Conservation (phyloP, 805 yeast genomes). For the Candida sonorensis region DNA sequence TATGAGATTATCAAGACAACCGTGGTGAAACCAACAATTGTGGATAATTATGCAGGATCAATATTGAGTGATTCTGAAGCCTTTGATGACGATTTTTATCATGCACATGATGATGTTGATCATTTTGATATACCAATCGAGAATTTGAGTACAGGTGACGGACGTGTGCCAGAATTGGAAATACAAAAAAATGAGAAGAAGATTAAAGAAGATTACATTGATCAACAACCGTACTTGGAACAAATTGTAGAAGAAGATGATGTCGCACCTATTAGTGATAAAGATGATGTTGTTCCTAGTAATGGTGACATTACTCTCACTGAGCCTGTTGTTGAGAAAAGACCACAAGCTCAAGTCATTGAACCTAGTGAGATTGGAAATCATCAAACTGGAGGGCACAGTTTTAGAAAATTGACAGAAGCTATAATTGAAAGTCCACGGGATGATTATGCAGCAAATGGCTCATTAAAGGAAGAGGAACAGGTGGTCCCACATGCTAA, state of each 20-base stretch:
- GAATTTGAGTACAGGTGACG: too few species aligned
- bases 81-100: slow-evolving; percentile 15
- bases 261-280: slow-evolving; percentile 8
- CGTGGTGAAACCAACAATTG: slow-evolving; percentile 27
- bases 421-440: slow-evolving; percentile 3
- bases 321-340: background rate
- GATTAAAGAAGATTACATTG: background rate
- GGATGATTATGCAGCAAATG: too few species aligned
- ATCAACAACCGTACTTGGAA: slow-evolving; percentile 12
- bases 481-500: too few species aligned
- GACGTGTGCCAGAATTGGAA: too few species aligned
- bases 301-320: too few species aligned
- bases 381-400: too few species aligned
- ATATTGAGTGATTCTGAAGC: slow-evolving; percentile 15
- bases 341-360: background rate
- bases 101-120: slow-evolving; percentile 8
- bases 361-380: too few species aligned
- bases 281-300: slow-evolving; percentile 5
- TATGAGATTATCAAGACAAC: slow-evolving; percentile 43
- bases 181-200: background rate
- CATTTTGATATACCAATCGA: too few species aligned
- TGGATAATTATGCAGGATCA: slow-evolving; percentile 10
- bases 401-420: slow-evolving; percentile 13
- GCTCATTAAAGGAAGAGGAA: too few species aligned
- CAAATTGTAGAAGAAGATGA: slow-evolving; percentile 20